These are phyloP conservation scores for Amaranthus tricolor DNA, from an alignment of 179 eudicot species.

Conservation along the genomic window DNA sequence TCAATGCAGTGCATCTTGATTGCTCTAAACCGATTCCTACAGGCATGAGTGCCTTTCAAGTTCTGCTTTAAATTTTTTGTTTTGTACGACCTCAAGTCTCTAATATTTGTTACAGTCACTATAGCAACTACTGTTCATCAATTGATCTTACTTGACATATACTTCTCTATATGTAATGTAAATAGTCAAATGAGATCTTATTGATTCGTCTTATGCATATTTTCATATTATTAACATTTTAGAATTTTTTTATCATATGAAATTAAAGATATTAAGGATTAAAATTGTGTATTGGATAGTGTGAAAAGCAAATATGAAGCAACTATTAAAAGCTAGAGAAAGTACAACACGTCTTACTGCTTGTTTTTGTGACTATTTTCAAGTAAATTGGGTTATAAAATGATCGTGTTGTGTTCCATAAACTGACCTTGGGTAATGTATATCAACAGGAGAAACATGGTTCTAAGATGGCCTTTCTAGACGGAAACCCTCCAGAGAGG, in stretches of 20 bases:
- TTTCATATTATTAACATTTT: too few species aligned
- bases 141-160: too few species aligned
- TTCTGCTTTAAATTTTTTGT: not conserved
- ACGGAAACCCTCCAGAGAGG: conserved; percentile 99
- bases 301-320: too few species aligned
- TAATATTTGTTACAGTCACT: too few species aligned
- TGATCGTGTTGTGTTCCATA: conserved; percentile 4
- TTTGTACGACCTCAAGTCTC: not conserved
- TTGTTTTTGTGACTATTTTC: not conserved
- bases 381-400: not conserved
- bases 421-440: conserved; percentile 6
- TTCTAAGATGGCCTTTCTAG: conserved; percentile 98
- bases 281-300: too few species aligned
- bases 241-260: too few species aligned
- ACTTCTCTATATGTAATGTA: not conserved
- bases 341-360: not conserved
- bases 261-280: too few species aligned
- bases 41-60: conserved; percentile 40
- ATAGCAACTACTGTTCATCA: too few species aligned
- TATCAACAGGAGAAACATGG: conserved; percentile 90
- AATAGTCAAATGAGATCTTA: not conserved
- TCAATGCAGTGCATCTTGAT: conserved; percentile 99
- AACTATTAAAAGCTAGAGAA: too few species aligned
- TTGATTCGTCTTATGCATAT: not conserved
- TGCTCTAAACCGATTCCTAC: conserved; percentile 94